These are phyloP conservation scores for Alisma plantagoaquatica DNA, from an alignment of 106 monocot genomes.

Conservation along the genomic window DNA sequence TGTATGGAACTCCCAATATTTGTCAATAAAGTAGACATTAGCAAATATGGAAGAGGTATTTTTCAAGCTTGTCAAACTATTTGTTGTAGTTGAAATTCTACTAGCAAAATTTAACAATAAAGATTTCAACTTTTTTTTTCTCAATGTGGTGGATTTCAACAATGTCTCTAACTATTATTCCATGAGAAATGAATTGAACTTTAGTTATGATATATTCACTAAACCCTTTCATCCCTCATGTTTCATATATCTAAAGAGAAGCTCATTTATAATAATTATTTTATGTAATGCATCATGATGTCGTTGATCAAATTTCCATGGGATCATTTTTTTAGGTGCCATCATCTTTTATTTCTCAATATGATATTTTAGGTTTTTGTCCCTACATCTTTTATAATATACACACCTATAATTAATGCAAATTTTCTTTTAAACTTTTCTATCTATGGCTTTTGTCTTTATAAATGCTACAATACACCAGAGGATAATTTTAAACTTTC, in stretches of 20 bases:
- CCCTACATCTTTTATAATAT: no score
- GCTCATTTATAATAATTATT: not conserved
- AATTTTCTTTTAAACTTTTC: not conserved
- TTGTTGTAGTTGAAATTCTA: not conserved
- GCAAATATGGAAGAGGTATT: not conserved
- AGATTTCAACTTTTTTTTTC: not conserved
- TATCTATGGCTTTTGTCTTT: not conserved
- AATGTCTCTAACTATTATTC: not conserved
- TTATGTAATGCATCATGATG: not conserved
- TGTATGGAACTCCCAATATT: not conserved
- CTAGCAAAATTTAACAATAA: not conserved
- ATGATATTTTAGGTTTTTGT: not conserved
- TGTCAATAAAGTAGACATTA: not conserved
- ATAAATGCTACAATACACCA: no score
- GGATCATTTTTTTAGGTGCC: not conserved
- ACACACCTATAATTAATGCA: no score
- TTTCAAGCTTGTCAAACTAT: not conserved
- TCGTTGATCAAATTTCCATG: not conserved
- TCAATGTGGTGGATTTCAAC: not conserved
- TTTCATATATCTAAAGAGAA: not conserved
- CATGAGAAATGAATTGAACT: not conserved
- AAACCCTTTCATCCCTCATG: not conserved
- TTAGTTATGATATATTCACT: not conserved
- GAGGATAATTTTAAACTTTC: not conserved
- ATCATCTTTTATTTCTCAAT: not conserved